Percentiles rank a stretch among this genome's conserved stretches.
Evolutionary conservation across 768 basidiomycete species (phyloP).

Genomic region (Panellus pusillus): DNA sequence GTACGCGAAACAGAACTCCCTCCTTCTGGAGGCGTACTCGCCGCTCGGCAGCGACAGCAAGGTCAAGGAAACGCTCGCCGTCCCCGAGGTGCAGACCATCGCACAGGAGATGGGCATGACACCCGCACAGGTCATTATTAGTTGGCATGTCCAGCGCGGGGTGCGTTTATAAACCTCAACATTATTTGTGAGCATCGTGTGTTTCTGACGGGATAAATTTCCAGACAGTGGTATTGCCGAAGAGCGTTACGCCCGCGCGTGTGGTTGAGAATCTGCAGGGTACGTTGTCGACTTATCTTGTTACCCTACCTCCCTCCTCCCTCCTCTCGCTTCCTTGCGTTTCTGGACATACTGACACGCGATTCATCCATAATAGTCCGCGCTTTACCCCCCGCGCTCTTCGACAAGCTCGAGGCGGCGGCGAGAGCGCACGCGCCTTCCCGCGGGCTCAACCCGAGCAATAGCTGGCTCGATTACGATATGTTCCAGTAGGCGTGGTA

Average conservation of each 20-base stretch:
- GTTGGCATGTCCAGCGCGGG: slow-evolving; percentile 77
- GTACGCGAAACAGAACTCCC: slow-evolving; percentile 67
- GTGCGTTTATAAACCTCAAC: slow-evolving; percentile 37
- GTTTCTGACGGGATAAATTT: not conserved
- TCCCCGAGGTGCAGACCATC: slow-evolving; percentile 61
- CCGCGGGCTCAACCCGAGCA: too few species aligned
- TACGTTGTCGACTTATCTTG: slow-evolving; percentile 24
- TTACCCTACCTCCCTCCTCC: not conserved
- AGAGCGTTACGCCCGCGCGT: slow-evolving; percentile 70
- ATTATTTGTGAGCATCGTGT: not conserved
- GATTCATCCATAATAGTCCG: slow-evolving; percentile 26
- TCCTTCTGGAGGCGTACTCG: slow-evolving; percentile 76
- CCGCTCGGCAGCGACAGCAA: slow-evolving; percentile 65
- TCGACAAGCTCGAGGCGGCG: slow-evolving; percentile 41
- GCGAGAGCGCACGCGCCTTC: slow-evolving; percentile 17
- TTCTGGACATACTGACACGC: too few species aligned
- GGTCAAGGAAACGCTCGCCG: slow-evolving; percentile 56
- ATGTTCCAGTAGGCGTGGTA: too few species aligned
- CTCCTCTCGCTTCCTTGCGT: slow-evolving; percentile 9
- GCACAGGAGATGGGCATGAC: slow-evolving; percentile 66
- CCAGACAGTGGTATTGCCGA: slow-evolving; percentile 72
- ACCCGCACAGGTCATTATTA: slow-evolving; percentile 73
- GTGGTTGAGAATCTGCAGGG: slow-evolving; percentile 71
- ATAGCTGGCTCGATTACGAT: too few species aligned
- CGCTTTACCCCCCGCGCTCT: slow-evolving; percentile 26